Percentiles rank a stretch among this genome's conserved stretches.
These are phyloP conservation scores for Tolypocladium inflatum DNA, from an alignment of 2,329 filamentous ascomycete genomes.

Conservation along the genomic window DNA sequence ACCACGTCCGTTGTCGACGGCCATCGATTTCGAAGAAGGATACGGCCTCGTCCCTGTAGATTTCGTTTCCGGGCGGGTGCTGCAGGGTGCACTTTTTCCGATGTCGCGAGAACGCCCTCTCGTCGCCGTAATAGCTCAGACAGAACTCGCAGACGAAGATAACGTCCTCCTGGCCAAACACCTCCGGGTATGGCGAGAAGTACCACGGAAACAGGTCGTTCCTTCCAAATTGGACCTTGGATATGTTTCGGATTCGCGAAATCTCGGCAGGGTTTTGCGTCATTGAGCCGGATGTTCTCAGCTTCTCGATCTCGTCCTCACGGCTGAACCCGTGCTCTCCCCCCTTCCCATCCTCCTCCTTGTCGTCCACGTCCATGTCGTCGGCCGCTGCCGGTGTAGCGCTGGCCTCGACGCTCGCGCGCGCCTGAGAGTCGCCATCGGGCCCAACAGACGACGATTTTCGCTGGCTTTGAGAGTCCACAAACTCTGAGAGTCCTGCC, in stretches of 20 bases:
- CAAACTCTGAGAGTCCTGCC: slow-evolving; percentile 25
- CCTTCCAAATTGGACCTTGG: slow-evolving; percentile 86
- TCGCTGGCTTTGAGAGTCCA: slow-evolving; percentile 35
- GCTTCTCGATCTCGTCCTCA: slow-evolving; percentile 91
- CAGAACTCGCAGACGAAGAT: slow-evolving; percentile 98
- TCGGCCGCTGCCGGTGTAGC: slow-evolving; percentile 36
- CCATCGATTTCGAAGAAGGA: slow-evolving; percentile 98
- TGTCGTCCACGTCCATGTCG: slow-evolving; percentile 47
- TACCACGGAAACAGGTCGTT: slow-evolving; percentile 96
- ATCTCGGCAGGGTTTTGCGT: slow-evolving; percentile 98
- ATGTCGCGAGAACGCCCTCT: slow-evolving; percentile 76
- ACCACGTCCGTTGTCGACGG: slow-evolving; percentile 88
- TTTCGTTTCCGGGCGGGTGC: slow-evolving; percentile 94
- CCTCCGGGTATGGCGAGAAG: slow-evolving; percentile 91
- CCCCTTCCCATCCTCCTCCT: slow-evolving; percentile 32
- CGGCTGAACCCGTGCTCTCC: slow-evolving; percentile 55
- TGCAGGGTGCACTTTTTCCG: slow-evolving; percentile 81
- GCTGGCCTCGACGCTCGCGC: slow-evolving; percentile 31
- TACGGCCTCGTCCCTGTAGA: slow-evolving; percentile 88
- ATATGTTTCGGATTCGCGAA: slow-evolving; percentile 88
- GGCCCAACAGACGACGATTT: slow-evolving; percentile 32
- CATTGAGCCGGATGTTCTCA: slow-evolving; percentile 93
- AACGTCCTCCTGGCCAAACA: slow-evolving; percentile 78
- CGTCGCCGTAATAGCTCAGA: slow-evolving; percentile 77
- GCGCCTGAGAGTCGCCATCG: slow-evolving; percentile 35